Evolutionary conservation across 306 rosid species (phyloP), one percentile per base, ranked within the genome.

Genomic region (Urtica urens): DNA sequence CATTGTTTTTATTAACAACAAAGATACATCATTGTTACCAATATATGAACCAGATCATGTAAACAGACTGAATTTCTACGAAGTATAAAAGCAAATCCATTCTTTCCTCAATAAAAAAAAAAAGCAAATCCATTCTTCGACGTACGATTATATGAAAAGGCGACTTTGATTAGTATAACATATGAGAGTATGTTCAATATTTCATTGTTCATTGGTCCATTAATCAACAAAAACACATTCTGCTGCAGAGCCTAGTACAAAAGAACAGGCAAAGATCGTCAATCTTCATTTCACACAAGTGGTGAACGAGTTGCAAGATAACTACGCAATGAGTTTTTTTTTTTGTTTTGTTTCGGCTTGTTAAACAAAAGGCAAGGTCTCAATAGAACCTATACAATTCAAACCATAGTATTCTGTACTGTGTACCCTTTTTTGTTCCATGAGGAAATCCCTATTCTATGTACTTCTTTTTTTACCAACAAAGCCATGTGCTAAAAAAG

Each of bases 371-470:
- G n/a, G 60, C 42, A 57, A 55, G 55, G 65, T 38, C 35, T 44
- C 24, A 50, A 14, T 22, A 69, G 49, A 69, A 35, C 87, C n/a
- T 76, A 59, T 82, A 82, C 87, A 78, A n/a, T n/a, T n/a, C n/a
- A n/a, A n/a, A 61, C 49, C 65, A 68, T 42, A 38, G 13, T 24
- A 29, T 10, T 10, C 4, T n/a, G n/a, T n/a, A 35, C 64, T 54
- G 22, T 46, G 53, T 45, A 53, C 38, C 37, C 22, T 39, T 65
- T 38, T 22, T 9, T 19, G 51, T 28, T 64, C 65, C 66, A 28
- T 10, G 27, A 49, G 60, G 58, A 15, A 5, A 57, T 58, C 41
- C 65, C 62, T 35, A 9, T 73, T 29, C 58, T 51, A 39, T 69
- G 55, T 66, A 76, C 72, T 4, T 35, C 40, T 35, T 64, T 53